Conservation (phyloP, 106 monocot genomes). For the Phalaenopsis equestris region DNA sequence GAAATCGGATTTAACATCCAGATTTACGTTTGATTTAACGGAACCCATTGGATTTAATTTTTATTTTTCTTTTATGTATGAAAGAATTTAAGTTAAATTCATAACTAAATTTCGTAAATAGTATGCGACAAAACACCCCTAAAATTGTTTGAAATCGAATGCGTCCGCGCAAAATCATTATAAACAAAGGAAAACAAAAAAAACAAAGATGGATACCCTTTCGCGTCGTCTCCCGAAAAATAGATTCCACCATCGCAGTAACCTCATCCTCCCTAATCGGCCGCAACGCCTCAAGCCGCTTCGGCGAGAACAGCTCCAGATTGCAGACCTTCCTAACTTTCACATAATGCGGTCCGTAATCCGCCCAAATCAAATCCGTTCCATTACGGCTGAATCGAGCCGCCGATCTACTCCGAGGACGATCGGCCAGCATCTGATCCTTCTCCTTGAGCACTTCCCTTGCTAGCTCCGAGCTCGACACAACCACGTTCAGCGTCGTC, state of each 20-base stretch:
- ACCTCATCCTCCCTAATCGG: conserved; percentile 93
- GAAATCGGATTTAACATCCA: no score
- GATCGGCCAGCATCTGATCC: conserved; percentile 74
- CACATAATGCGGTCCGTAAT: conserved; percentile 92
- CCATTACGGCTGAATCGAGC: conserved; percentile 77
- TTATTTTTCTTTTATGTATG: no score
- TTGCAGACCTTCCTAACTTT: conserved; percentile 92
- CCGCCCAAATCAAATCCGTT: conserved; percentile 85
- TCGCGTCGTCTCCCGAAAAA: conserved; percentile 37
- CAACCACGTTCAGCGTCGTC: conserved; percentile 67
- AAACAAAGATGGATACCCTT: conserved; percentile 26
- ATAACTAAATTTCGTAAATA: no score
- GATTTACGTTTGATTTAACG: no score
- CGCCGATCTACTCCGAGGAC: conserved; percentile 62
- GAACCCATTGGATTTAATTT: no score
- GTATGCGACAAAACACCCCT: no score
- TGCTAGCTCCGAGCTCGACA: conserved; percentile 68
- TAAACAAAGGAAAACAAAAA: neutral
- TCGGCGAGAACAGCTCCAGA: conserved; percentile 79
- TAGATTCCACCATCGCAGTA: conserved; percentile 90
- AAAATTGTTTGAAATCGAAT: no score
- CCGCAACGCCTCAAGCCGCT: conserved; percentile 68
- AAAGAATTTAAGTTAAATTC: no score
- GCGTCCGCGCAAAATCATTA: neutral
- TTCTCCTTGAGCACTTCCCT: conserved; percentile 83